Base-by-base conservation (phyloP, 2,329 filamentous ascomycete genomes). In the Pezicula rhizophila region DNA sequence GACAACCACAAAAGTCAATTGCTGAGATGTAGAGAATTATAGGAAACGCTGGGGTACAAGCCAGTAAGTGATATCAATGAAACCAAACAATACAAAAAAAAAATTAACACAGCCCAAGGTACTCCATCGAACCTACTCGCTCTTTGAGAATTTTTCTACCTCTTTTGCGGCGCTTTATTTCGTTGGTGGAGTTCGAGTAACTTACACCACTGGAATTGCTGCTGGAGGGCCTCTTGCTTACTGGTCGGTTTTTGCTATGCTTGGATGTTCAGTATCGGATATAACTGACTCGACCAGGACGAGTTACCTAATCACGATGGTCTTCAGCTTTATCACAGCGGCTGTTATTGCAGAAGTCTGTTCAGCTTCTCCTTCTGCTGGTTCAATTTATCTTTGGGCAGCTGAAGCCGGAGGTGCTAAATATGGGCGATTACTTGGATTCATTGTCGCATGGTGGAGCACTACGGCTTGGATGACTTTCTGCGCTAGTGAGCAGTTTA, bases 391-490 rank as follows among this genome's bases (percentile, higher is more conserved):
- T 55, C 72, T 75, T 46, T 77, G 73, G 73, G 71, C 74, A 3
- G 67, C 67, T 7, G 64, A 75, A 31, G 73, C 73, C 1, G 68
- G 68, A n/a, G 73, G 72, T 4, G 65, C 60, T 5, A 53, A 53
- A 34, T 72, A 69, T 55, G 71, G 72, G 12, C 61, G 69, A 28
- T 42, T 57, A 1, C 38, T 55, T 26, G 52, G 53, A 11, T 56
- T 57, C 59, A 64, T 80, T n/a, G 78, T 80, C n/a, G 78, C 78
- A 0, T 82, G 78, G 78, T 82, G 78, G 78, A 78, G 74, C 56
- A 80, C 77, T 0, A 81, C 78, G 0, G 78, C 79, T 1, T 82
- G 78, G 78, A 82, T 78, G 2, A 81, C 74, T 0, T 77, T 77
- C 48, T 77, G 74, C 59, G 74, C 74, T 2, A 77, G 74, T 68